Base-by-base conservation (phyloP, 2,329 filamentous ascomycete species). In the Scolecobasidium constrictum region DNA sequence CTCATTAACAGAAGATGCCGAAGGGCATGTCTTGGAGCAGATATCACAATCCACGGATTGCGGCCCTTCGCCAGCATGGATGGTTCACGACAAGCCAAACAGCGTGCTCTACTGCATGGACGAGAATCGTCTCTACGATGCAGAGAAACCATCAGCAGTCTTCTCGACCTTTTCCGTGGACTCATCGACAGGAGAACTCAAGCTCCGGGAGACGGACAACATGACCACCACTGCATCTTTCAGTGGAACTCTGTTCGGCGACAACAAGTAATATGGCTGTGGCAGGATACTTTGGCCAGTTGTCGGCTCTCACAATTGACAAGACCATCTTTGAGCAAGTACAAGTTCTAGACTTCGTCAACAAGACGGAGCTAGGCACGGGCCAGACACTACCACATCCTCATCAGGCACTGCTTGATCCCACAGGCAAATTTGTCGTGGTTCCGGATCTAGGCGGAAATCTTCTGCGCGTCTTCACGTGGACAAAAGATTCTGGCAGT, bases 61-160 rank as follows among this genome's bases (percentile, higher is more conserved):
- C 56, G 71, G 65, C 7, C 57, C 63, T 2, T 71, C 68, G 46
- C 72, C 78, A 4, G 72, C 75, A 9, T 83, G 78, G 77, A 60
- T 82, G 44, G 72, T 73, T 16, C 64, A 77, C 16, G 71, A 77
- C 53, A 56, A 64, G 45, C 52, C 61, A 36, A 65, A 68, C 47
- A 62, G 63, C 17, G 56, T 67, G 11, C 61, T 83, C 9, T 78
- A 74, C 60, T 82, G 77, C 57, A 51, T 75, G 35, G 71, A 83
- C 49, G 78, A 83, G 62, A n/a, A n/a, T n/a, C n/a, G n/a, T n/a
- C n/a, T n/a, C n/a, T n/a, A n/a, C n/a, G n/a, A n/a, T n/a, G n/a
- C n/a, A n/a, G n/a, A n/a, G n/a, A n/a, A n/a, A n/a, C n/a, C n/a
- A n/a, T n/a, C n/a, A n/a, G n/a, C n/a, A n/a, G n/a, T n/a, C n/a